Evolutionary conservation across 2,329 filamentous ascomycete genomes (phyloP), one percentile per base, ranked within the genome.

Genomic region (Didymella lethalis): DNA sequence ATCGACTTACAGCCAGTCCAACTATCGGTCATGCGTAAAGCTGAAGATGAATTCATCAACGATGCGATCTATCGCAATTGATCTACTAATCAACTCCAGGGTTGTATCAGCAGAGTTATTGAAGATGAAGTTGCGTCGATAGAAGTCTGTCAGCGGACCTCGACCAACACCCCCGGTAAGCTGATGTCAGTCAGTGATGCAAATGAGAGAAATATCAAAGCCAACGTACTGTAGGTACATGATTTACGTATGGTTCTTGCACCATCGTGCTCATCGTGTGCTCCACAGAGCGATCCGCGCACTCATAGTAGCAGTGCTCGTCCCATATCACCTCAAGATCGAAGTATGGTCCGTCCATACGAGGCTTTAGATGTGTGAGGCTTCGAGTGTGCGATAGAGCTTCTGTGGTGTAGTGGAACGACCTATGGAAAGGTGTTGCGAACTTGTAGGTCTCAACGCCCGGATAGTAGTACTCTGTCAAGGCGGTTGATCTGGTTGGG

Each of bases 211-310:
- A n/a, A 36, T 5, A n/a, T 7, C 4, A 11, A n/a, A 18, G 7
- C n/a, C 7, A 16, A 16, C 32, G 7, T 36, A 36, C 16, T 36
- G 32, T 36, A n/a, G 32, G 32, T 2, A 36, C 32, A 36, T 36
- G 32, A 18, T 36, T 36, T 6, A 92, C 90, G 66, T 92, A 91
- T 2, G 89, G 90, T 73, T 91, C 87, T 52, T 88, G 81, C 1
- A 91, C 88, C 89, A 92, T 92, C 0, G 89, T 92, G n/a, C 81
- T 82, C 89, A 92, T 92, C 0, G 89, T 92, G 62, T 86, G 84
- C 63, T 86, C 86, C 0, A 90, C 88, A 1, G 84, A 85, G 11
- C 89, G 83, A 54, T 87, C 85, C 2, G 76, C 85, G 70, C 92
- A 92, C 70, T 92, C 88, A 65, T 84, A 88, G 40, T 84, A 83